Evolutionary conservation across 169 alveolate genomes (phyloP).

Genomic region (Plasmodium gonderi): DNA sequence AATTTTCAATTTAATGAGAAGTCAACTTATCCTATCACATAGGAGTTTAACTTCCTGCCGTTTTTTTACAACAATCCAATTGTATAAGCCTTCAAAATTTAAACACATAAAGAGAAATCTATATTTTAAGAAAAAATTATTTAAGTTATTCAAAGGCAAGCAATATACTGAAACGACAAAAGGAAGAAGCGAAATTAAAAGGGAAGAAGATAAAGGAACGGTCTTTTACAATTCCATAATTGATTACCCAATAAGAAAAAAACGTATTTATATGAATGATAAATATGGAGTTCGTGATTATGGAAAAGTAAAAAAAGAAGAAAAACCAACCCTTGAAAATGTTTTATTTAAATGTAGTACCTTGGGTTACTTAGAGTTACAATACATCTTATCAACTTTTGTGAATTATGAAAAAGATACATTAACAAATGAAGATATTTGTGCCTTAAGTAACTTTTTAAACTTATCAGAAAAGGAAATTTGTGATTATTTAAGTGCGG

Average conservation of each 20-base stretch:
- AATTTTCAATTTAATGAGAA: not conserved
- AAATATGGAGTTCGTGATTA: conserved; percentile 35
- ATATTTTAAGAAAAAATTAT: conserved; percentile 44
- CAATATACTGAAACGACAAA: not conserved
- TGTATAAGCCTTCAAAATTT: conserved; percentile 72
- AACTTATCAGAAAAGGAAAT: conserved; percentile 70
- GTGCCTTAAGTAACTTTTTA: conserved; percentile 24
- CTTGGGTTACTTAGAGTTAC: conserved; percentile 64
- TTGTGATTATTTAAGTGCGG: conserved; percentile 34
- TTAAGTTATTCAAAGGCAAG: conserved; percentile 14
- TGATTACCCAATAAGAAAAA: conserved; percentile 19
- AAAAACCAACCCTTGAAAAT: conserved; percentile 28
- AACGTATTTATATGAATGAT: conserved; percentile 49
- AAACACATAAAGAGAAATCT: conserved; percentile 38
- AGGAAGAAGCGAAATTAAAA: not conserved
- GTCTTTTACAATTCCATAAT: conserved; percentile 22
- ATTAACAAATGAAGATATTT: conserved; percentile 19
- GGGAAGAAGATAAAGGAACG: not conserved
- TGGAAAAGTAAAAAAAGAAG: not conserved
- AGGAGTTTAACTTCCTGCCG: not conserved
- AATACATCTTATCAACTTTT: conserved; percentile 50
- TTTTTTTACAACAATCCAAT: conserved; percentile 33
- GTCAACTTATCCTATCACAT: not conserved
- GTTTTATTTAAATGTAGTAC: conserved; percentile 38
- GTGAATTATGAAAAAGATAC: conserved; percentile 38